A percentile compares a stretch with the other conserved stretches of the same genome.
Conservation (phyloP, 2,329 filamentous ascomycete species). For the Epichloe typhina region DNA sequence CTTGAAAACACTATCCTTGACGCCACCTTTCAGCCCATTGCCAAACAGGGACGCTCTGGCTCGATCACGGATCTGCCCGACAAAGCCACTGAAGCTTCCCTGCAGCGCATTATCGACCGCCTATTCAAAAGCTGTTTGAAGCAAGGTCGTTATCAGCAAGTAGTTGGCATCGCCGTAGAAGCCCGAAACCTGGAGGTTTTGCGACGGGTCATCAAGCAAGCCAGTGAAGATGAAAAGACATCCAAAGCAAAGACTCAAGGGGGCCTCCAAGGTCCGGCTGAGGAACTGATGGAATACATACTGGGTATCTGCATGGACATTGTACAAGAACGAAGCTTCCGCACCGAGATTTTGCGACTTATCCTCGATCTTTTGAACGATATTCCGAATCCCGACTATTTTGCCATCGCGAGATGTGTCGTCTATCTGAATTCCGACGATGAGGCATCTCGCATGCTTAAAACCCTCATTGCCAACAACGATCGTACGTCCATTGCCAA, state of each 20-base stretch:
- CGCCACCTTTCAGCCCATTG: conserved; percentile 38
- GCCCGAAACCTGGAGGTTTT: conserved; percentile 84
- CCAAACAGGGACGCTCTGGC: conserved; percentile 39
- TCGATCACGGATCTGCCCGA: conserved; percentile 55
- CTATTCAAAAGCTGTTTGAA: conserved; percentile 84
- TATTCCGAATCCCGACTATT: conserved; percentile 87
- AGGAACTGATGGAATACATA: conserved; percentile 94
- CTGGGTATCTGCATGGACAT: conserved; percentile 95
- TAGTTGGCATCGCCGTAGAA: conserved; percentile 92
- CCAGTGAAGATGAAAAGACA: conserved; percentile 72
- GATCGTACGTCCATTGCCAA: conserved; percentile 68
- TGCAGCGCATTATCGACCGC: conserved; percentile 74
- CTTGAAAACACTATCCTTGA: conserved; percentile 50
- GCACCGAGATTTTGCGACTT: conserved; percentile 72
- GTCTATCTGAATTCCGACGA: conserved; percentile 89
- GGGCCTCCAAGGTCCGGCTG: conserved; percentile 47
- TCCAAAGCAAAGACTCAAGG: conserved; percentile 42
- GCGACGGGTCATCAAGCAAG: conserved; percentile 72
- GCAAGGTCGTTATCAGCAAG: conserved; percentile 81
- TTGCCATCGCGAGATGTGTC: conserved; percentile 94
- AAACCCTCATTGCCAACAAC: conserved; percentile 65
- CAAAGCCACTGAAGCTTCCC: conserved; percentile 60
- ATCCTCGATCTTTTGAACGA: conserved; percentile 94
- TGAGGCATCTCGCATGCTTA: conserved; percentile 77
- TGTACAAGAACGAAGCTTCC: conserved; percentile 81